These are phyloP conservation scores for Skeletonema potamos DNA, from an alignment of 108 stramenopile species.

Conservation along the genomic window DNA sequence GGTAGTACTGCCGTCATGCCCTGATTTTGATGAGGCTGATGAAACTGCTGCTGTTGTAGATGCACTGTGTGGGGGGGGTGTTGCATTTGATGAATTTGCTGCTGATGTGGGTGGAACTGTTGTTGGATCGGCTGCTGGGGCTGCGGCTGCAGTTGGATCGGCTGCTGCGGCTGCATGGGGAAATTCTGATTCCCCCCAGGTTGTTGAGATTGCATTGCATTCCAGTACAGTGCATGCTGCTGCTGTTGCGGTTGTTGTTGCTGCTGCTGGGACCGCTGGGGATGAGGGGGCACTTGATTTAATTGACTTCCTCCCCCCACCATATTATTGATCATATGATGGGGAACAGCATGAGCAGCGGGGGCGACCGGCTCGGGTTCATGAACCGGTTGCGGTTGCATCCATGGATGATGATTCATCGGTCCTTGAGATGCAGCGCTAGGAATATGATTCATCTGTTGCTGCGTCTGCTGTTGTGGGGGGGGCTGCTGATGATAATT, in stretches of 20 bases:
- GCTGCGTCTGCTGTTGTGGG: constrained; percentile 4
- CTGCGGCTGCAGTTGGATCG: constrained; percentile 23
- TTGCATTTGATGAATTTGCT: constrained; percentile 15
- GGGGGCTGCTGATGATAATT: background rate
- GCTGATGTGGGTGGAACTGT: background rate
- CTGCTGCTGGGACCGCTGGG: background rate
- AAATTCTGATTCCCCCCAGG: constrained; percentile 1
- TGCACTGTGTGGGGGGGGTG: background rate
- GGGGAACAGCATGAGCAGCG: background rate
- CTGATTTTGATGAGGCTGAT: constrained; percentile 1
- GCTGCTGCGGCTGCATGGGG: constrained; percentile 4
- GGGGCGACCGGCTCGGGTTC: background rate
- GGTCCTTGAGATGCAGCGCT: background rate
- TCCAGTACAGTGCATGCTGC: constrained; percentile 1
- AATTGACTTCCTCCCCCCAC: background rate
- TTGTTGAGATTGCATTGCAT: background rate
- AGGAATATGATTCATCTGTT: background rate
- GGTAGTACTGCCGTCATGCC: background rate
- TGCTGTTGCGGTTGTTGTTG: background rate
- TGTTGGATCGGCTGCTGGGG: background rate
- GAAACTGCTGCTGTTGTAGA: constrained; percentile 3
- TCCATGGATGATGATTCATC: background rate
- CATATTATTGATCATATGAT: background rate
- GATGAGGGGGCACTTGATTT: background rate
- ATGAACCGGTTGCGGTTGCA: background rate